Percentiles rank a stretch among this genome's conserved stretches.
Evolutionary conservation across 2,329 filamentous ascomycete genomes (phyloP).

Genomic region (Cladosporium sp.): DNA sequence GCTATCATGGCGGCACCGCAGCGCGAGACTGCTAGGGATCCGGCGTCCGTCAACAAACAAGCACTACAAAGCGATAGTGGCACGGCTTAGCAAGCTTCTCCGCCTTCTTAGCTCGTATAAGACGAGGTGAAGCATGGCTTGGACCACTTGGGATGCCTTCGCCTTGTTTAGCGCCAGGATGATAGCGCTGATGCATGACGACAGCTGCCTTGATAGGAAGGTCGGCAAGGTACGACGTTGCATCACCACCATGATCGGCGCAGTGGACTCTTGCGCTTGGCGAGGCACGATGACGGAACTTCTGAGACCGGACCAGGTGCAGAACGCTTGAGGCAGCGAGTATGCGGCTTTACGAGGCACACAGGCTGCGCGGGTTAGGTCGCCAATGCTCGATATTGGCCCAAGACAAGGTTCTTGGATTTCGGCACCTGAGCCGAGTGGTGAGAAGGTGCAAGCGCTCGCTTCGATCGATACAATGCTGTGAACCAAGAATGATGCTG

Average conservation of each 20-base stretch:
- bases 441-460: too few relatives aligned
- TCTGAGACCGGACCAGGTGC: not conserved
- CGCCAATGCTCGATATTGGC: too few relatives aligned
- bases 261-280: conserved; percentile 1
- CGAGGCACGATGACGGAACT: not conserved
- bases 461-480: too few relatives aligned
- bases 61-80: not conserved
- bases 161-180: not conserved
- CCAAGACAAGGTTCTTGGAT: too few relatives aligned
- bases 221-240: conserved; percentile 8
- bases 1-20: not conserved
- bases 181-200: not conserved
- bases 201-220: not conserved
- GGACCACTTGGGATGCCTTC: not conserved
- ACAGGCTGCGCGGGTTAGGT: too few relatives aligned
- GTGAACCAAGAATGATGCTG: too few relatives aligned
- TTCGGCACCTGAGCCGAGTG: too few relatives aligned
- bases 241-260: not conserved
- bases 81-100: conserved; percentile 6
- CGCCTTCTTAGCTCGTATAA: not conserved
- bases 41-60: not conserved
- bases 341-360: not conserved
- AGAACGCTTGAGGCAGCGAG: not conserved
- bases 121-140: not conserved
- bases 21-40: not conserved